These are phyloP conservation scores for Ochromonas danica DNA, from an alignment of 108 stramenopile species.

Conservation along the genomic window DNA sequence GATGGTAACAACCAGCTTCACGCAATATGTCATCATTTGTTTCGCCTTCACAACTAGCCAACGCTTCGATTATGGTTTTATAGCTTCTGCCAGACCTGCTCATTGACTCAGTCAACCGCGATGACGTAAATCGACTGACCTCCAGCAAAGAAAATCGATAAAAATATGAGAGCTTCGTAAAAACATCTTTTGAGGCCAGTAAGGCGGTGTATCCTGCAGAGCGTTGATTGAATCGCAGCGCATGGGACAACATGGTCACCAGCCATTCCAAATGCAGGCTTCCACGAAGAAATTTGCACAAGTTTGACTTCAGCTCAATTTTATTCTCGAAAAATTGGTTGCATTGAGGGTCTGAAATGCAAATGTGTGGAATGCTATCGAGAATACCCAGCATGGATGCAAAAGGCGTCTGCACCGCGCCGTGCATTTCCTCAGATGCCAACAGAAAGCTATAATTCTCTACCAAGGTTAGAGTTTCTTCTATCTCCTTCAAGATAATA, in stretches of 20 bases:
- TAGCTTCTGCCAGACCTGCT: too few relatives aligned
- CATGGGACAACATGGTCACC: constrained; percentile 12
- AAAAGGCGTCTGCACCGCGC: too few relatives aligned
- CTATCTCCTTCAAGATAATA: not conserved
- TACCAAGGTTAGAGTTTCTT: not conserved
- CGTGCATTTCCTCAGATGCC: too few relatives aligned
- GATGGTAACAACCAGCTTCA: constrained; percentile 48
- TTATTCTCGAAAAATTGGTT: not conserved
- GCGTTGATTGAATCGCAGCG: not conserved
- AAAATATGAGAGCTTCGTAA: not conserved
- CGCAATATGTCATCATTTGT: not conserved
- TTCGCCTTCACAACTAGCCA: not conserved
- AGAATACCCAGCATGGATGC: constrained; percentile 15
- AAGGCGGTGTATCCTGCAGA: not conserved
- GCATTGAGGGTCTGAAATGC: not conserved
- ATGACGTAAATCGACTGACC: not conserved
- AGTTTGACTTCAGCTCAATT: not conserved
- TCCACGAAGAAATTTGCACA: constrained; percentile 1
- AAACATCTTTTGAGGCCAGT: constrained; percentile 2
- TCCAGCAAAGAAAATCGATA: constrained; percentile 10
- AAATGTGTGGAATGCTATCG: constrained; percentile 11
- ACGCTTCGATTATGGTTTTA: too few relatives aligned
- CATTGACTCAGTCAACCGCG: too few relatives aligned
- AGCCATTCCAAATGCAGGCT: not conserved
- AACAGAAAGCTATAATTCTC: too few relatives aligned